Evolutionary conservation across 2,329 filamentous ascomycete genomes (phyloP), one percentile per base, ranked within the genome.

Genomic region (Grosmannia serpens): DNA sequence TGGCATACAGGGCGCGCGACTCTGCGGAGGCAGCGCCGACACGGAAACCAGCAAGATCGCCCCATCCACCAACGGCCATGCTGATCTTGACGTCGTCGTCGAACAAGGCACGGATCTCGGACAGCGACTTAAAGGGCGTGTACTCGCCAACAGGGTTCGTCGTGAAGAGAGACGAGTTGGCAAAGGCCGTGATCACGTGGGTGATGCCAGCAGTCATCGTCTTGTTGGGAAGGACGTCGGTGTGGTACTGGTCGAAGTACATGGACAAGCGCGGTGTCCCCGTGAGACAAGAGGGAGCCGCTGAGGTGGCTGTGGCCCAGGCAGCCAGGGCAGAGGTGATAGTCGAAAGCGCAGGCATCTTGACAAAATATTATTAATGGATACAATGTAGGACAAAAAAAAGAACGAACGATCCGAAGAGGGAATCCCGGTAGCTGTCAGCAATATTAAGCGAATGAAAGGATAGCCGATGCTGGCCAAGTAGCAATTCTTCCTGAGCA

Each of bases 61-160:
- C 84, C 83, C 84, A 87, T 31, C 84, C 84, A 17, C 84, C 85
- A 50, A 87, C 77, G 22, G 84, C 79, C 60, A 87, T 76, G 75
- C 84, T 80, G 20, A 86, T 69, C 67, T 86, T 83, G 55, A 78
- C 77, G 6, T 73, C 75, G 0, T 76, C 67, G 15, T 74, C 67
- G 58, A 83, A 86, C 24, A 81, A 72, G 29, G 71, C 70, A 22
- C 82, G 77, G 51, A 83, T 73, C 4, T 76, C 73, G 0, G 70
- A 66, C 2, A 85, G 69, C 1, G 76, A 67, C 68, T 79, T 75
- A 63, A 83, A 85, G 0, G 83, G 81, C 56, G 73, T 72, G 63
- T 77, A 82, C 0, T 69, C 64, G 24, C 71, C 71, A 0, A 72
- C 62, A 0, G 70, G 73, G 53, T 74, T 69, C 15, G 70, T 71